phyloP scores from a whole-genome alignment of 2,329 filamentous ascomycete genomes.

The Cordyceps fumosorosea region DNA sequence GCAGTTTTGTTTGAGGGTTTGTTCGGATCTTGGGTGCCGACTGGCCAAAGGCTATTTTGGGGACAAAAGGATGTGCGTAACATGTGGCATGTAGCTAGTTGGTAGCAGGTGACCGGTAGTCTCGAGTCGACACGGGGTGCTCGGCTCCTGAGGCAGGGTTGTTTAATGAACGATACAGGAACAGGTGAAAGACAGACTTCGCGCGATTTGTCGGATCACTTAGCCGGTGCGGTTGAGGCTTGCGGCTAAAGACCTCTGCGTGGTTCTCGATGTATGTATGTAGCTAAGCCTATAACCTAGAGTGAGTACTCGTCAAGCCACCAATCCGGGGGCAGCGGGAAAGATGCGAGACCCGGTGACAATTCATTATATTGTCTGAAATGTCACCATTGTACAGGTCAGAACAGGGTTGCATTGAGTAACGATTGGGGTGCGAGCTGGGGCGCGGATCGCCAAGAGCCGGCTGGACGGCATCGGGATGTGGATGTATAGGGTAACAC shows the following conservation, averaged over 20 bases:
- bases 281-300: not conserved
- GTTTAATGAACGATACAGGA: not conserved
- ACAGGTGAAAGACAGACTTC: not conserved
- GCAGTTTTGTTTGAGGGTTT: not conserved
- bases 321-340: not conserved
- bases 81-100: not conserved
- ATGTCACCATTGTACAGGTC: not conserved
- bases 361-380: not conserved
- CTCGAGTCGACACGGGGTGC: not conserved
- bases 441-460: conserved; percentile 1
- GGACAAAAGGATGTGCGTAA: not conserved
- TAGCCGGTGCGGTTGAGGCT: not conserved
- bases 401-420: not conserved
- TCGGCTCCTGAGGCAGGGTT: not conserved
- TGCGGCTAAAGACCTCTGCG: not conserved
- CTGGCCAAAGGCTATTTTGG: not conserved
- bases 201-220: too few relatives aligned
- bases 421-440: not conserved
- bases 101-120: not conserved
- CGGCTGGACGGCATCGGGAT: not conserved
- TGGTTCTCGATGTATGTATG: conserved; percentile 1
- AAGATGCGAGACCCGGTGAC: not conserved
- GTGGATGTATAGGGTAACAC: not conserved
- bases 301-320: not conserved
- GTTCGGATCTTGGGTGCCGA: not conserved